Percentiles rank a stretch among this genome's conserved stretches.
Conservation (phyloP, 2,329 filamentous ascomycete species). For the Colletotrichum truncatum region DNA sequence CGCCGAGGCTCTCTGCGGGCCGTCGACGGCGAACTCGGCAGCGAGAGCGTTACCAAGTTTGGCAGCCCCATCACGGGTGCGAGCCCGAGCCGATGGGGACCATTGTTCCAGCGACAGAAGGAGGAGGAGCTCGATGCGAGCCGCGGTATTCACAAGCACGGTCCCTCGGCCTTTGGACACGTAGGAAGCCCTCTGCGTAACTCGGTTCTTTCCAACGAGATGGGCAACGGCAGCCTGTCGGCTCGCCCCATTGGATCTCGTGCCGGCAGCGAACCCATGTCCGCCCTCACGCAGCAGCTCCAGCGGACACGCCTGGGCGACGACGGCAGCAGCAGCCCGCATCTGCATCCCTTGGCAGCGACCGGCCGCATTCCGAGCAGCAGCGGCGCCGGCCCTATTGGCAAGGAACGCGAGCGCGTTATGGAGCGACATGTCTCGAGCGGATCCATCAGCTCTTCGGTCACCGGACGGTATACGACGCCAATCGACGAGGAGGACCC, state of each 20-base stretch:
- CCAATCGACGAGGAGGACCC: constrained; percentile 73
- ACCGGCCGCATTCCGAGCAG: constrained; percentile 50
- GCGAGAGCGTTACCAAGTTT: constrained; percentile 63
- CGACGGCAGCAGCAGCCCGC: constrained; percentile 54
- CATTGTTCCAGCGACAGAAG: constrained; percentile 67
- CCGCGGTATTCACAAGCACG: constrained; percentile 42
- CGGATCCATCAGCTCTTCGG: constrained; percentile 63
- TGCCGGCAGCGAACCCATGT: constrained; percentile 61
- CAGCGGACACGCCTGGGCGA: constrained; percentile 66
- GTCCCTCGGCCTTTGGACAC: constrained; percentile 69
- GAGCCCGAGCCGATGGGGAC: constrained; percentile 69
- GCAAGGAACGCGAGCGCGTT: constrained; percentile 48
- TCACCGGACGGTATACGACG: constrained; percentile 67
- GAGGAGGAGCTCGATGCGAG: constrained; percentile 59
- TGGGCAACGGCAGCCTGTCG: constrained; percentile 48
- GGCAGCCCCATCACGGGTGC: constrained; percentile 66
- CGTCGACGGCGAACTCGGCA: constrained; percentile 59
- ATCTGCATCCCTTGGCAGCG: constrained; percentile 59
- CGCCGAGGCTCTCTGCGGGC: constrained; percentile 67
- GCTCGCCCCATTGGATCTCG: constrained; percentile 52
- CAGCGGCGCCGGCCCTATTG: constrained; percentile 47
- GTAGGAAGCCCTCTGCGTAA: constrained; percentile 73
- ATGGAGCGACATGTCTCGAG: constrained; percentile 69
- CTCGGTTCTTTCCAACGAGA: constrained; percentile 66
- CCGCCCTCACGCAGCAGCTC: constrained; percentile 69